Base-by-base conservation (phyloP, 2,329 filamentous ascomycete species). In the Furcasterigmium furcatum region DNA sequence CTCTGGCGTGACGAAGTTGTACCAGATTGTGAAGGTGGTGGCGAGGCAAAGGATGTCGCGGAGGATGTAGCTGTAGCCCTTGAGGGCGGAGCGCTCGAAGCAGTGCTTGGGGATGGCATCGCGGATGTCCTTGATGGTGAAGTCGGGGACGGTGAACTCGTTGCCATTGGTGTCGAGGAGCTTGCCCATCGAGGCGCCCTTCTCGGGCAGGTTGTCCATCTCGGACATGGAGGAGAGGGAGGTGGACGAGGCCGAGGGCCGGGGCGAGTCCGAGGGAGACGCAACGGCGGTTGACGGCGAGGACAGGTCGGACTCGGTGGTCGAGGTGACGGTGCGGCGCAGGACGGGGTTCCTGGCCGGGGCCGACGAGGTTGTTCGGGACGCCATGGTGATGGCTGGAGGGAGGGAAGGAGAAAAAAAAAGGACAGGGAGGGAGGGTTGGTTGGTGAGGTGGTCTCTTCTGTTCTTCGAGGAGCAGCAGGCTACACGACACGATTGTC, bases 51-150 rank as follows among this genome's bases (percentile, higher is more conserved):
- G 68, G 38, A 95, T 65, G 69, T 99, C 94, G 51, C 92, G 85
- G 61, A 83, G 79, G 58, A 97, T 91, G 70, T 97, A 97, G 61
- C 65, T 72, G 63, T 96, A 76, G 55, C 91, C 87, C 54, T 73
- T 82, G 54, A 82, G 65, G 50, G 81, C 88, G 39, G 89, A 95
- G 50, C 94, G 87, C 75, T 96, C 79, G 69, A 87, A 97, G 80
- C 94, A 99, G 79, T 96, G 94, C 71, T 91, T 90, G 54, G 94
- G 94, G 57, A 99, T 99, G 65, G 94, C 94, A 72, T 96, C 88
- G 61, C 90, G 86, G 64, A 99, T 92, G 64, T 99, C 82, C 78
- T 96, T 96, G 79, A 99, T 95, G 64, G 91, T 95, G 76, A 87
- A 99, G 71, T 97, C 86, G 56, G 94, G 94, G 46, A 95, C 79